Base-by-base conservation (phyloP, 352 stramenopile species). In the Phytophthora agathidicida region DNA sequence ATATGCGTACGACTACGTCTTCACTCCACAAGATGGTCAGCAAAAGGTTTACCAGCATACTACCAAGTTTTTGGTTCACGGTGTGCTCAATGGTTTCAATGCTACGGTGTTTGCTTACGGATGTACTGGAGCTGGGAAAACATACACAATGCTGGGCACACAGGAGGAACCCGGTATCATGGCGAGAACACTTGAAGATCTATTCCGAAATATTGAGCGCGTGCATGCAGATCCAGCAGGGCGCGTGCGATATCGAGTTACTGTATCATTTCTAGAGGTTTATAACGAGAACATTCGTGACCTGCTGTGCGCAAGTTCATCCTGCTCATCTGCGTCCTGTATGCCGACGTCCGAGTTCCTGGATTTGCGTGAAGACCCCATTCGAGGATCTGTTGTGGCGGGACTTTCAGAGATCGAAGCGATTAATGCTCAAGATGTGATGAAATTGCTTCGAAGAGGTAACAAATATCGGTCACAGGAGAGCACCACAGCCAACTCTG, bases 271-370 rank as follows among this genome's bases (percentile, higher is more conserved):
- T 50, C 64, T 97, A 4, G 89, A 97, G 50, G 84, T 97, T 22
- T 98, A 98, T 83, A 98, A 98, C 45, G 91, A 98, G 58, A 97
- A 94, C 56, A 98, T 98, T 46, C 77, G 88, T 3, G 93, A 98
- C 65, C 55, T 97, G 32, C 65, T 97, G 1, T 70, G 64, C 26
- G 54, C 69, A 4, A 53, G 48, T 44, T 60, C 52, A 2, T 65
- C 67, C 7, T 65, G 51, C 5, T 68, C 68, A 0, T 71, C 58
- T 27, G 22, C 60, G 6, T 23, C 57, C 0, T 47, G 42, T 2
- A 68, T 60, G 45, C 39, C 63, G 23, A 57, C 48, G 4, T 73
- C 44, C 14, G 77, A 86, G 42, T 86, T 76, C n/a, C 54, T 95
- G 11, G 80, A 93, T 49, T 52, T 97, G 14, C 64, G 91, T 2